A percentile compares a stretch with the other conserved stretches of the same genome.
Evolutionary conservation across 805 yeast species (phyloP).

Genomic region (Sporopachydermia lactativora): DNA sequence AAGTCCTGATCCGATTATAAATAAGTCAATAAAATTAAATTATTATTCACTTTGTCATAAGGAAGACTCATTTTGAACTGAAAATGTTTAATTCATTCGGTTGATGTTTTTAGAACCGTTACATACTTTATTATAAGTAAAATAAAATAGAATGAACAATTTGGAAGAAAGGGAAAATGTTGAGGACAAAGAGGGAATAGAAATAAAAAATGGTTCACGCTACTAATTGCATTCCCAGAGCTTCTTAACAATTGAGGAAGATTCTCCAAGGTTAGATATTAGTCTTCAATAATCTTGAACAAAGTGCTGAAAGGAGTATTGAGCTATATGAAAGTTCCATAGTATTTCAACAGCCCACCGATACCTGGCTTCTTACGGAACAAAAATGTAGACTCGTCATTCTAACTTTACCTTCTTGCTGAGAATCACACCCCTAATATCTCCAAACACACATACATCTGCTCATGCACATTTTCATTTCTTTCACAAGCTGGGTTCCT

Average conservation of each 20-base stretch:
- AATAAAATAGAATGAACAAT: background rate
- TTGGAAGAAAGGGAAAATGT: constrained; percentile 1
- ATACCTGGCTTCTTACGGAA: constrained; percentile 1
- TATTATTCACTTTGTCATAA: background rate
- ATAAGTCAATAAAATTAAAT: constrained; percentile 1
- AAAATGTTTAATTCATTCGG: background rate
- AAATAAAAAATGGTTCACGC: constrained; percentile 1
- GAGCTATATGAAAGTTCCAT: background rate
- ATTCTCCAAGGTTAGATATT: constrained; percentile 1
- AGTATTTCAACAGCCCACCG: constrained; percentile 1
- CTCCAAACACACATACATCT: constrained; percentile 1
- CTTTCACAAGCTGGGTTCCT: constrained; percentile 1
- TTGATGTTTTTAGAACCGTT: constrained; percentile 1
- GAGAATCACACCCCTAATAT: constrained; percentile 1
- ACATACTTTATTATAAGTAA: background rate
- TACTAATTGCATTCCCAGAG: constrained; percentile 1
- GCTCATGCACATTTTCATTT: constrained; percentile 1
- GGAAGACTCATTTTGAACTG: constrained; percentile 1
- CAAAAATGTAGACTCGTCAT: constrained; percentile 1
- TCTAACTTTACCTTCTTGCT: constrained; percentile 1
- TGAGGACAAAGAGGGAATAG: constrained; percentile 1
- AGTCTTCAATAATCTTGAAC: constrained; percentile 1
- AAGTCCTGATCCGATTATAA: constrained; percentile 1
- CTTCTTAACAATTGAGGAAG: background rate
- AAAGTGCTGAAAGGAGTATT: constrained; percentile 1